These are phyloP conservation scores for Wickerhamomyces bovis DNA, from an alignment of 805 yeast genomes.

Conservation along the genomic window DNA sequence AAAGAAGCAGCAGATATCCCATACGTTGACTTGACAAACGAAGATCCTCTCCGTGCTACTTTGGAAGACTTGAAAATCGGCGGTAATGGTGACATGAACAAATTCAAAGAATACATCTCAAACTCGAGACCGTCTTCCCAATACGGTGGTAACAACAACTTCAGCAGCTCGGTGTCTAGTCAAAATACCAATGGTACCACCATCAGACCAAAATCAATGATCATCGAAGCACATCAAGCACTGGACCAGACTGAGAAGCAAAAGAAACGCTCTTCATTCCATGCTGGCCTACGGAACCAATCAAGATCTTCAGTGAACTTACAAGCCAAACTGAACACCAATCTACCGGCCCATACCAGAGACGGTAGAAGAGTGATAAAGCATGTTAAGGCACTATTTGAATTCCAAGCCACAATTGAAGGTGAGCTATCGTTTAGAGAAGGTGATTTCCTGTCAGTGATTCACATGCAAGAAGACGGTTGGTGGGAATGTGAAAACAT, in stretches of 20 bases:
- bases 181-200: slow-evolving; percentile 18
- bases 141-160: slow-evolving; percentile 8
- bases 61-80: slow-evolving; percentile 38
- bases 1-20: neutral
- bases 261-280: slow-evolving; percentile 23
- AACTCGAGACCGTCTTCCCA: slow-evolving; percentile 9
- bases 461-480: slow-evolving; percentile 59
- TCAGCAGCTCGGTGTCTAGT: slow-evolving; percentile 15
- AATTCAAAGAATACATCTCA: slow-evolving; percentile 28
- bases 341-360: slow-evolving; percentile 40
- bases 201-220: slow-evolving; percentile 25
- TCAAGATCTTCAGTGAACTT: slow-evolving; percentile 21
- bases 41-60: slow-evolving; percentile 51
- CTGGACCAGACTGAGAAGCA: neutral
- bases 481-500: slow-evolving; percentile 70
- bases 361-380: slow-evolving; percentile 50
- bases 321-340: slow-evolving; percentile 20
- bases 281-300: slow-evolving; percentile 20
- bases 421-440: slow-evolving; percentile 56
- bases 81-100: slow-evolving; percentile 37
- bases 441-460: slow-evolving; percentile 47
- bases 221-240: slow-evolving; percentile 2
- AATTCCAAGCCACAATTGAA: slow-evolving; percentile 52
- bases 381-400: slow-evolving; percentile 50
- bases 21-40: slow-evolving; percentile 14